Percentiles rank a stretch among this genome's conserved stretches.
Evolutionary conservation across 2,329 filamentous ascomycete genomes (phyloP).

Genomic region (Rhynchosporium graminicola): DNA sequence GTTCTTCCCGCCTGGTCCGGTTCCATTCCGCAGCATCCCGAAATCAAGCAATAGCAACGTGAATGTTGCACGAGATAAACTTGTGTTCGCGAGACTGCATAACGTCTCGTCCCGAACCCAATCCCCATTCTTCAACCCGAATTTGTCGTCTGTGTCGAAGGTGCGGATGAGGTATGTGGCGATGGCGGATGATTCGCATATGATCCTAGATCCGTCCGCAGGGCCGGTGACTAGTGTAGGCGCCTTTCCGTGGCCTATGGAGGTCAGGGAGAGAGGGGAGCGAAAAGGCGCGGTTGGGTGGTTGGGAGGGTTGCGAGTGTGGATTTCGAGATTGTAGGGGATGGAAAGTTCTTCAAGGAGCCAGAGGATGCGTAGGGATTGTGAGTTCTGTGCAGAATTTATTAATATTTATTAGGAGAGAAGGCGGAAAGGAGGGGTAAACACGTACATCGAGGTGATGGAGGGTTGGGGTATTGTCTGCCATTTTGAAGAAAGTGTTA

Average conservation of each 20-base stretch:
- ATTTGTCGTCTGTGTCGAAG: conserved; percentile 39
- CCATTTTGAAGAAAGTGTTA: conserved; percentile 14
- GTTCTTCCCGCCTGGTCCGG: conserved; percentile 7
- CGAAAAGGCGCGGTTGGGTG: conserved; percentile 45
- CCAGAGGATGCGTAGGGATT: conserved; percentile 68
- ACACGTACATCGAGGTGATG: conserved; percentile 36
- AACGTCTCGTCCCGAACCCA: conserved; percentile 39
- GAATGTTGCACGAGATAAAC: conserved; percentile 25
- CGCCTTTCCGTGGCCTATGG: conserved; percentile 82
- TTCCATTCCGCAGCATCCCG: conserved; percentile 20
- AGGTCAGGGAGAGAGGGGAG: conserved; percentile 68
- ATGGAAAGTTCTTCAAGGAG: conserved; percentile 69
- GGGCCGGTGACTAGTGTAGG: conserved; percentile 59
- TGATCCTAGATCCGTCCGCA: conserved; percentile 28
- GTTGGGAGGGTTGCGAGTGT: conserved; percentile 57
- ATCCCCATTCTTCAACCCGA: conserved; percentile 34
- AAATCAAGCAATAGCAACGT: conserved; percentile 35
- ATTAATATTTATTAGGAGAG: conserved; percentile 1
- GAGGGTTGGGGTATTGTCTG: conserved; percentile 31
- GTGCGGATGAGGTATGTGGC: conserved; percentile 40
- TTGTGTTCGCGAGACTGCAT: conserved; percentile 31
- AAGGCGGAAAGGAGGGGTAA: neutral
- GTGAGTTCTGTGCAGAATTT: conserved; percentile 53
- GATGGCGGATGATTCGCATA: conserved; percentile 40
- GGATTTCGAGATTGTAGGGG: conserved; percentile 77